Evolutionary conservation across 2,329 filamentous ascomycete genomes (phyloP).

Genomic region (Clathrospora elynae): DNA sequence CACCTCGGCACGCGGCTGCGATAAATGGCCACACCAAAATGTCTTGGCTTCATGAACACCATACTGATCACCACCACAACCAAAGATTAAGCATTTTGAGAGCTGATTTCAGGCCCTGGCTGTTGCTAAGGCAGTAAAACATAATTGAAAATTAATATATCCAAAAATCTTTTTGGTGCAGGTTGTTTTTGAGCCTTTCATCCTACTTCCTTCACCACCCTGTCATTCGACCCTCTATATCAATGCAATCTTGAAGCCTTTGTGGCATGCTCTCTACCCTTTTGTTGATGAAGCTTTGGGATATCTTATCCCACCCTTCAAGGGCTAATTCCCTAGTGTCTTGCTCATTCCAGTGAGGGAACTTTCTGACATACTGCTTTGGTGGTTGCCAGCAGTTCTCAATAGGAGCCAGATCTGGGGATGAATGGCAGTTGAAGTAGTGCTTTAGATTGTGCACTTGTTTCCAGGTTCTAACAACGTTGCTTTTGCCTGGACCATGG

Average conservation of each 20-base stretch:
- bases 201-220: constrained; percentile 1
- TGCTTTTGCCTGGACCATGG: constrained; percentile 2
- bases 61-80: too few species aligned
- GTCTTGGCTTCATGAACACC: too few species aligned
- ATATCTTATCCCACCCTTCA: too few species aligned
- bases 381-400: too few species aligned
- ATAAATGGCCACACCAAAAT: too few species aligned
- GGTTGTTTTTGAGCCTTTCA: not conserved
- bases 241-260: constrained; percentile 8
- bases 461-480: constrained; percentile 14
- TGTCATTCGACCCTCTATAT: constrained; percentile 4
- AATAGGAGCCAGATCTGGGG: constrained; percentile 10
- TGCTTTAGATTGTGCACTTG: constrained; percentile 1
- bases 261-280: constrained; percentile 10
- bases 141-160: not conserved
- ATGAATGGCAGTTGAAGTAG: constrained; percentile 15
- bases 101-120: not conserved
- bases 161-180: not conserved
- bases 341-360: constrained; percentile 6
- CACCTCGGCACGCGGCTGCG: too few species aligned
- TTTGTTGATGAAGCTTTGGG: constrained; percentile 4
- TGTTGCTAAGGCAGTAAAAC: not conserved
- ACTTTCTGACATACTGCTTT: constrained; percentile 13
- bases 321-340: constrained; percentile 10
- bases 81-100: too few species aligned